phyloP scores from a whole-genome alignment of 2,329 filamentous ascomycete genomes.

The Phialemonium atrogriseum region DNA sequence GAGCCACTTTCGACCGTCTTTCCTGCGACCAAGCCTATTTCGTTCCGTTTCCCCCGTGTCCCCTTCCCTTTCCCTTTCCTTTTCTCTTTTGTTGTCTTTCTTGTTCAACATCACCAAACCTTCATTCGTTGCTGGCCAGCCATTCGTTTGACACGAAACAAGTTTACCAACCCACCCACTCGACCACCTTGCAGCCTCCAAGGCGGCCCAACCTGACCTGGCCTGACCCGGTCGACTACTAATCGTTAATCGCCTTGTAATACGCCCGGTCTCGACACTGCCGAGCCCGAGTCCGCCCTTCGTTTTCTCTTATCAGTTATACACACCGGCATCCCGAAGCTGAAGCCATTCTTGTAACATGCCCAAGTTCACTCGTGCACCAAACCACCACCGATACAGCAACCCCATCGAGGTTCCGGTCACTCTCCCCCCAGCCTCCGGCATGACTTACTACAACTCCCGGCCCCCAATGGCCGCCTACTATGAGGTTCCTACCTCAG shows the following conservation, averaged over 20 bases:
- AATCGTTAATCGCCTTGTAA: slow-evolving; percentile 16
- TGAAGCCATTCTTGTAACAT: slow-evolving; percentile 11
- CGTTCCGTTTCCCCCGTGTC: slow-evolving; percentile 32
- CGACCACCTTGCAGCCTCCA: slow-evolving; percentile 1
- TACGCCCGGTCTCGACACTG: slow-evolving; percentile 7
- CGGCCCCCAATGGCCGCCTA: slow-evolving; percentile 21
- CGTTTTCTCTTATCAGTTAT: slow-evolving; percentile 6
- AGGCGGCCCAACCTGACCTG: background rate
- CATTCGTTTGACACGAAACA: slow-evolving; percentile 35
- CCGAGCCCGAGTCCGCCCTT: slow-evolving; percentile 6
- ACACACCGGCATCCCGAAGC: background rate
- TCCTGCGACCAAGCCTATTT: slow-evolving; percentile 24
- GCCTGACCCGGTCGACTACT: slow-evolving; percentile 5
- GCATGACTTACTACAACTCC: slow-evolving; percentile 24
- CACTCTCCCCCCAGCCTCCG: slow-evolving; percentile 10
- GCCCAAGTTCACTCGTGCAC: slow-evolving; percentile 19
- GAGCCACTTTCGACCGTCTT: slow-evolving; percentile 14
- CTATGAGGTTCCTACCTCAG: slow-evolving; percentile 18
- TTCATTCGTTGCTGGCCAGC: slow-evolving; percentile 15
- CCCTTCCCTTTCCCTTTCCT: slow-evolving; percentile 18
- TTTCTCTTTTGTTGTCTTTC: slow-evolving; percentile 14
- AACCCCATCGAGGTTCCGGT: slow-evolving; percentile 13
- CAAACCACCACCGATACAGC: slow-evolving; percentile 19
- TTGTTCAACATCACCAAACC: slow-evolving; percentile 9
- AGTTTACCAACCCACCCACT: slow-evolving; percentile 2